Conservation (phyloP, 116 monocot genomes). For the Papilionanthe hybrid region DNA sequence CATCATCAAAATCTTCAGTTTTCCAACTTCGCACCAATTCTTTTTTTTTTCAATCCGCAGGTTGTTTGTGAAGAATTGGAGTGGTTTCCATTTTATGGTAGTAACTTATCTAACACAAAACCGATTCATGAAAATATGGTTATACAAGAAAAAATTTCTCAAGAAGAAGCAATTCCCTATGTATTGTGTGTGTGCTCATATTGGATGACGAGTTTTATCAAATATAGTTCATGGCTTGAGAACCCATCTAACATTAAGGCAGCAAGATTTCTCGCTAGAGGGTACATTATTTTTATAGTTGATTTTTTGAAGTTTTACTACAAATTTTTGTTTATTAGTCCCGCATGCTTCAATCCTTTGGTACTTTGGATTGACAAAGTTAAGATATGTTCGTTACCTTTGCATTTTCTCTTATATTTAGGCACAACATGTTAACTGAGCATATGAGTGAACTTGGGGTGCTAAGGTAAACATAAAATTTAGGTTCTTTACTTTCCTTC, state of each 20-base stretch:
- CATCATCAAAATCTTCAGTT: not conserved
- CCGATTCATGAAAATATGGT: slow-evolving; percentile 35
- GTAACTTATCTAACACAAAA: slow-evolving; percentile 18
- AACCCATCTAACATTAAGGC: slow-evolving; percentile 95
- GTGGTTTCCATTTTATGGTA: slow-evolving; percentile 89
- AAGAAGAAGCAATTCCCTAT: slow-evolving; percentile 43
- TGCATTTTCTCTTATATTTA: slow-evolving; percentile 25
- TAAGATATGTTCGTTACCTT: not conserved
- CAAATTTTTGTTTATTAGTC: not conserved
- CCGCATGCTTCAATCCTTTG: not conserved
- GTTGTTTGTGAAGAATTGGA: slow-evolving; percentile 97
- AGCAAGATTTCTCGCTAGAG: slow-evolving; percentile 74
- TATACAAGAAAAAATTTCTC: slow-evolving; percentile 31
- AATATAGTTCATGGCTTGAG: slow-evolving; percentile 86
- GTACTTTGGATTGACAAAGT: not conserved
- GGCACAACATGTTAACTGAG: slow-evolving; percentile 68
- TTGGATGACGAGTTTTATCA: slow-evolving; percentile 95
- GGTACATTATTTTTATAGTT: slow-evolving; percentile 37
- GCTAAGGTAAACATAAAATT: slow-evolving; percentile 43
- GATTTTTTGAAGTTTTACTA: not conserved
- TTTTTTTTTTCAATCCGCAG: slow-evolving; percentile 25
- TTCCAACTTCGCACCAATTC: not conserved
- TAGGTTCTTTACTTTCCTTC: slow-evolving; percentile 3
- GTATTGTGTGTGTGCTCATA: slow-evolving; percentile 82
- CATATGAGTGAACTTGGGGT: slow-evolving; percentile 47